Evolutionary conservation across 2,329 filamentous ascomycete species (phyloP).

Genomic region (Bipolaris gigantea): DNA sequence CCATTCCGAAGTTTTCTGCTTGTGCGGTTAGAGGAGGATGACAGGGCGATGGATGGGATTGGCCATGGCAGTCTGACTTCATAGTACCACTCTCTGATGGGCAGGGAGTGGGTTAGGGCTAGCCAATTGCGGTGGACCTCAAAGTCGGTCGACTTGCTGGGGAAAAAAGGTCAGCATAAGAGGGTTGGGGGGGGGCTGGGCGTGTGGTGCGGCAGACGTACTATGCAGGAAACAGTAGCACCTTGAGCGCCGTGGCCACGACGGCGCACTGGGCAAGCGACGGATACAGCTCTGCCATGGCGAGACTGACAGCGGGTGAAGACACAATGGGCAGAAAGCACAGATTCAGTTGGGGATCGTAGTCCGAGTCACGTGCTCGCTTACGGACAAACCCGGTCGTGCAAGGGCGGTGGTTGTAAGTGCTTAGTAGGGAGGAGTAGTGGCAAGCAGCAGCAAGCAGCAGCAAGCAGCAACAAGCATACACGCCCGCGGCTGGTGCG

Average conservation of each 20-base stretch:
- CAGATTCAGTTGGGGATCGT: constrained; percentile 18
- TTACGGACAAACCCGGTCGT: constrained; percentile 1
- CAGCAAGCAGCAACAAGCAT: no score
- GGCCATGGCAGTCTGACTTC: constrained; percentile 57
- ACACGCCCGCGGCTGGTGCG: no score
- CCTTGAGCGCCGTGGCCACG: constrained; percentile 83
- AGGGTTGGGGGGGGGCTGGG: background rate
- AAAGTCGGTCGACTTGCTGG: constrained; percentile 96
- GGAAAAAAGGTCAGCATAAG: constrained; percentile 29
- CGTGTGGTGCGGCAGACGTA: constrained; percentile 55
- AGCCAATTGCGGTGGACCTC: constrained; percentile 99
- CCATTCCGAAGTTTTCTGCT: constrained; percentile 91
- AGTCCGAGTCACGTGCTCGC: constrained; percentile 23
- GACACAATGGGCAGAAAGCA: constrained; percentile 25
- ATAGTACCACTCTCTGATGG: constrained; percentile 89
- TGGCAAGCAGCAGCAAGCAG: no score
- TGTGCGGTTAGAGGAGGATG: constrained; percentile 14
- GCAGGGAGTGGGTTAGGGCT: constrained; percentile 87
- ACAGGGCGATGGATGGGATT: background rate
- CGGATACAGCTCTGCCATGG: constrained; percentile 80
- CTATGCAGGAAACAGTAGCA: constrained; percentile 94
- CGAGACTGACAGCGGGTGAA: constrained; percentile 24
- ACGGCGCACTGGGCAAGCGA: constrained; percentile 87
- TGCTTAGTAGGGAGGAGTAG: no score
- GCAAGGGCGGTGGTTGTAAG: background rate